Evolutionary conservation across 169 alveolate genomes (phyloP).

Genomic region (Plasmodium inui): DNA sequence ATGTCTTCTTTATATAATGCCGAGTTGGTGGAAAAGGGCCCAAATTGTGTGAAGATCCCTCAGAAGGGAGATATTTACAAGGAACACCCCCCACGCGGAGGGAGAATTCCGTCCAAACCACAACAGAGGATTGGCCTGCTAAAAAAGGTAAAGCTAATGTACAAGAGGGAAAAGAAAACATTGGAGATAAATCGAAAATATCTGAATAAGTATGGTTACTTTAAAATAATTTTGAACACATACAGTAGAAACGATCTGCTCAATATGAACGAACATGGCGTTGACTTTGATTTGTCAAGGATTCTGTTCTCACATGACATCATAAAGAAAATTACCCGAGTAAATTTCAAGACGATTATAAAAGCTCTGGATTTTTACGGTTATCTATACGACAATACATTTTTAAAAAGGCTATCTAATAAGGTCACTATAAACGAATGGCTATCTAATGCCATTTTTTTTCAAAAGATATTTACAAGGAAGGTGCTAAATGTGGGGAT

Average conservation of each 20-base stretch:
- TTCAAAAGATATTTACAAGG: constrained; percentile 21
- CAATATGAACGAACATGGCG: constrained; percentile 11
- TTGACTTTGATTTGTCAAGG: constrained; percentile 37
- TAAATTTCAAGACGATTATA: constrained; percentile 43
- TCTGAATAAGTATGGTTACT: constrained; percentile 49
- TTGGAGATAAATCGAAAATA: constrained; percentile 38
- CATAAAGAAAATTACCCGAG: constrained; percentile 21
- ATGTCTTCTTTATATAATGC: neutral
- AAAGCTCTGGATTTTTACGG: constrained; percentile 62
- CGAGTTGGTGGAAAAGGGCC: neutral
- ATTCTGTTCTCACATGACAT: constrained; percentile 38
- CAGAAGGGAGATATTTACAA: neutral
- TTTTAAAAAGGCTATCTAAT: constrained; percentile 60
- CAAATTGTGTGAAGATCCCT: neutral
- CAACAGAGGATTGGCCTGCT: neutral
- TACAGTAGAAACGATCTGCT: constrained; percentile 19
- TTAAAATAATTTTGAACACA: constrained; percentile 40
- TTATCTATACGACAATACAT: constrained; percentile 34
- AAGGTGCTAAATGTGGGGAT: constrained; percentile 17
- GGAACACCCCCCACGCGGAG: neutral
- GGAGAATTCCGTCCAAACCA: neutral
- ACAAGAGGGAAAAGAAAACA: constrained; percentile 42
- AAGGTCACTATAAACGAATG: constrained; percentile 45
- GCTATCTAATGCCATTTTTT: constrained; percentile 26
- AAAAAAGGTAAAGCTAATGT: constrained; percentile 36